phyloP scores from a whole-genome alignment of 495 filamentous ascomycete genomes.

The Oidiodendron maius region DNA sequence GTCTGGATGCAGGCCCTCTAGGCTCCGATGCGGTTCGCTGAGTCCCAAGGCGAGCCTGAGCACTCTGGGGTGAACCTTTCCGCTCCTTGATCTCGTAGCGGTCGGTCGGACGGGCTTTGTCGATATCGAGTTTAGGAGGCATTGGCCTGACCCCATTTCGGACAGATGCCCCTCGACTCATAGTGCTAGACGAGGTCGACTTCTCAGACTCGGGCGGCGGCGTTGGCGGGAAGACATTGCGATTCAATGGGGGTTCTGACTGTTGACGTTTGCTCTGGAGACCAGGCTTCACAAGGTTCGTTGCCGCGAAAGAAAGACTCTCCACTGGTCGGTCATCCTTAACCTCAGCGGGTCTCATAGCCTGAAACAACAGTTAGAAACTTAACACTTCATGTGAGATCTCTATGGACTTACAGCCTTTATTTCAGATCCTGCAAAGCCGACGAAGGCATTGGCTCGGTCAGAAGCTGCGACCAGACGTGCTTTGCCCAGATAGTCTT shows the following conservation, averaged over 20 bases:
- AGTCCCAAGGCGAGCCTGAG: conserved; percentile 25
- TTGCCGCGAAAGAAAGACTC: conserved; percentile 81
- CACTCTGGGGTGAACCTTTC: conserved; percentile 10
- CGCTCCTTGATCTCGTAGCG: conserved; percentile 37
- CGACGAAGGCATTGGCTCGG: conserved; percentile 65
- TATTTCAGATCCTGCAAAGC: conserved; percentile 68
- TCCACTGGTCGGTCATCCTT: conserved; percentile 71
- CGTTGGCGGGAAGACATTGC: conserved; percentile 91
- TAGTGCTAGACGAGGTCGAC: conserved; percentile 20
- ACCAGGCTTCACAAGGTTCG: conserved; percentile 82
- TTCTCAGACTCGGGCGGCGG: conserved; percentile 84
- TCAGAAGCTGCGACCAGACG: conserved; percentile 90
- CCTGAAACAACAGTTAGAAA: conserved; percentile 14
- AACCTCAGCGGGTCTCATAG: conserved; percentile 21
- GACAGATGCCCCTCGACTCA: conserved; percentile 47
- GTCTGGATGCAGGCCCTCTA: conserved; percentile 22
- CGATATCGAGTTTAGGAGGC: conserved; percentile 48
- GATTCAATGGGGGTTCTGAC: conserved; percentile 75
- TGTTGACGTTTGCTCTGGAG: conserved; percentile 75
- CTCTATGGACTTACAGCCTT: conserved; percentile 44
- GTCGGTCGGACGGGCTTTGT: conserved; percentile 36
- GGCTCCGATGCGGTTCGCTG: conserved; percentile 29
- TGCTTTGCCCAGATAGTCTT: conserved; percentile 95
- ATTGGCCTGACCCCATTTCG: conserved; percentile 47
- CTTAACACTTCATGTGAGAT: not conserved